phyloP scores from a whole-genome alignment of 2,329 filamentous ascomycete species.

The Monosporascus sp. region DNA sequence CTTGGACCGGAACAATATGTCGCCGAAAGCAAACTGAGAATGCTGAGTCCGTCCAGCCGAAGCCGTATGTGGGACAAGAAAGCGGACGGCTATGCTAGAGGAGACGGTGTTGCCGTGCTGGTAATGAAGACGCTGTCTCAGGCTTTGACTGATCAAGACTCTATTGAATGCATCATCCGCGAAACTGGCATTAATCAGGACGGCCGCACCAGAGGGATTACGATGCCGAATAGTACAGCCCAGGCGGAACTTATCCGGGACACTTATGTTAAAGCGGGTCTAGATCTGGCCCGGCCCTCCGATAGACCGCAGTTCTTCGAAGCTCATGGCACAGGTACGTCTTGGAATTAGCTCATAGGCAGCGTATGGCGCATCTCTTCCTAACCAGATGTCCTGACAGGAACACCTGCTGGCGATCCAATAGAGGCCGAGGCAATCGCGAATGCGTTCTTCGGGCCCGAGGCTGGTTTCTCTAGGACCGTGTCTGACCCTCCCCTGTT shows the following conservation, averaged over 20 bases:
- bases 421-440: conserved; percentile 19
- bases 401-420: conserved; percentile 21
- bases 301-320: conserved; percentile 24
- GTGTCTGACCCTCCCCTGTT: too few relatives aligned
- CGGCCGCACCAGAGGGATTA: conserved; percentile 8
- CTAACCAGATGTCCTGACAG: too few relatives aligned
- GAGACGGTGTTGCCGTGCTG: conserved; percentile 22
- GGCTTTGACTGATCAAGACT: conserved; percentile 28
- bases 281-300: conserved; percentile 1
- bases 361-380: too few relatives aligned
- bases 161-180: conserved; percentile 13
- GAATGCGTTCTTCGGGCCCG: conserved; percentile 8
- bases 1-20: background rate
- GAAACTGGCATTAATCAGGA: conserved; percentile 14
- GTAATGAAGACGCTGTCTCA: conserved; percentile 38
- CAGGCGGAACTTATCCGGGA: conserved; percentile 7
- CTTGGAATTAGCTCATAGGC: background rate
- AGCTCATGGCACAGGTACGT: conserved; percentile 20
- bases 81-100: conserved; percentile 18
- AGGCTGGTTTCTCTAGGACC: too few relatives aligned
- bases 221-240: conserved; percentile 6
- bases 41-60: conserved; percentile 13
- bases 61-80: conserved; percentile 14
- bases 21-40: conserved; percentile 4
- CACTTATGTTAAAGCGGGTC: conserved; percentile 7